Evolutionary conservation across 176 grass and related monocot species (phyloP), one percentile per base, ranked within the genome.

Genomic region (Areca catechu): DNA sequence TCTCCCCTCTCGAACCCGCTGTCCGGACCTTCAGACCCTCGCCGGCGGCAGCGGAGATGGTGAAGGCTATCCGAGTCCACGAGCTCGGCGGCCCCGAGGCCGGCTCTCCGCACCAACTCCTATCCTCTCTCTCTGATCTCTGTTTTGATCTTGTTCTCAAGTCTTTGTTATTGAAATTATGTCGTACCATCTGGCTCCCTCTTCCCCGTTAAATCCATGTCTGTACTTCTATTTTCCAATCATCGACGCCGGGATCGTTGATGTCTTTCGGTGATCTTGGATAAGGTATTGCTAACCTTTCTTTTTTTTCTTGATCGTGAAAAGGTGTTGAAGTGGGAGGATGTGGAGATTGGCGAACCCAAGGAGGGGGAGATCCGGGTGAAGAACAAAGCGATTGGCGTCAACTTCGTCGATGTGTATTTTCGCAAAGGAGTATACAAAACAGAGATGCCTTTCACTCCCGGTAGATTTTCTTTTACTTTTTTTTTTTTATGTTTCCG

Each of bases 381-480:
- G 28, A 81, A 74, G 69, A 89, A 84, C 61, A 89, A 81, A 59
- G 77, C 74, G 37, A 78, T 89, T 7, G 86, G 86, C n/a, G 86
- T 81, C 58, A 89, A 89, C 22, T 89, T 75, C 49, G 80, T 89
- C 19, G 86, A 89, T 75, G 30, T 78, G 20, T 89, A 85, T 56
- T 84, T 68, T 63, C 74, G 74, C 54, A 81, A 70, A 19, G 86
- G 81, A 23, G 57, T 89, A 24, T 83, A 89, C 77, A 50, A 23
- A 43, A n/a, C 71, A 7, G 16, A 67, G 30, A 22, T 74, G 9
- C 86, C 86, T 30, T 89, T 85, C 52, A 77, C 78, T 68, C 86
- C 86, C 49, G 81, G 81, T 89, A 71, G 34, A 49, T 22, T 53
- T 20, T 56, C 24, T 1, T 63, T 30, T 7, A 21, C 58, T 58